phyloP scores from a whole-genome alignment of 371 early-diverging fungal genomes.

The Encephalitozoon intestinalis region DNA sequence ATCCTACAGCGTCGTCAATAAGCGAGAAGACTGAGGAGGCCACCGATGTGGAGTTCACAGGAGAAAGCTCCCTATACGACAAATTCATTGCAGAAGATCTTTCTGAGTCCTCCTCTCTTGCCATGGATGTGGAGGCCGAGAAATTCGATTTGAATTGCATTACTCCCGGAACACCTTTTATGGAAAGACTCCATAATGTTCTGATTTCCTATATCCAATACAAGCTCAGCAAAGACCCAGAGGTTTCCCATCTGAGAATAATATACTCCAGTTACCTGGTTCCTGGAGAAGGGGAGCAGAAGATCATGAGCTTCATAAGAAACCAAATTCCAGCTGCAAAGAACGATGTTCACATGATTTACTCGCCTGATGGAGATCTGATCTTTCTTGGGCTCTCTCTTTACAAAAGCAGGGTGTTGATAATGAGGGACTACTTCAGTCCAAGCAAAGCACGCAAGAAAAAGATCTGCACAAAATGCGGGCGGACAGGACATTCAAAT shows the following conservation, averaged over 20 bases:
- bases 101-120: conserved; percentile 59
- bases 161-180: conserved; percentile 97
- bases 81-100: conserved; percentile 60
- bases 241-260: conserved; percentile 72
- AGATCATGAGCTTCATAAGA: conserved; percentile 94
- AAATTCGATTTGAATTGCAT: conserved; percentile 91
- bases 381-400: conserved; percentile 95
- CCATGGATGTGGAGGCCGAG: conserved; percentile 58
- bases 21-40: background rate
- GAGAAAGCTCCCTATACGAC: conserved; percentile 62
- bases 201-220: conserved; percentile 78
- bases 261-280: conserved; percentile 85
- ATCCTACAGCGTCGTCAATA: background rate
- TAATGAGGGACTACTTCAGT: conserved; percentile 82
- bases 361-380: conserved; percentile 95
- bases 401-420: conserved; percentile 85
- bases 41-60: conserved; percentile 64
- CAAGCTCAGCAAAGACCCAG: conserved; percentile 72
- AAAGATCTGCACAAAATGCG: conserved; percentile 70
- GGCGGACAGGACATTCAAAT: conserved; percentile 71
- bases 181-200: conserved; percentile 75
- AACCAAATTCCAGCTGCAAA: conserved; percentile 68
- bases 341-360: conserved; percentile 81
- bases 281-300: conserved; percentile 99
- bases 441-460: conserved; percentile 62